Evolutionary conservation across 495 filamentous ascomycete species (phyloP), one percentile per base, ranked within the genome.

Genomic region (Penicillium robsamsonii): DNA sequence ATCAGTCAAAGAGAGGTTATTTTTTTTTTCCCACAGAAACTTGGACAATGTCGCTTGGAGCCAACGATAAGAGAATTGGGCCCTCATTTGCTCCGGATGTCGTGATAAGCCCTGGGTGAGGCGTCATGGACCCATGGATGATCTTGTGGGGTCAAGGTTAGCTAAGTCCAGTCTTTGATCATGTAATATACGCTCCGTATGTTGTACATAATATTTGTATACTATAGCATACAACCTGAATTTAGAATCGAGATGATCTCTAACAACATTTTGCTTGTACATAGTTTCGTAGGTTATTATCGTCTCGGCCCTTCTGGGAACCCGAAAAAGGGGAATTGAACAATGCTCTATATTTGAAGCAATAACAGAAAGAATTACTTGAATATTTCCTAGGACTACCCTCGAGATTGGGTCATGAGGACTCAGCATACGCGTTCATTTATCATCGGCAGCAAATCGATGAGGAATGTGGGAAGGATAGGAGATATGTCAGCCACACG

Each of bases 11-110:
- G 2, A 51, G 12, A 20, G 20, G 1, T n/a, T 25, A 2, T 13
- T 47, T 10, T 20, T 31, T 38, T 50, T 46, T 15, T 5, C 13
- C 24, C 41, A 37, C 33, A 17, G 3, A 17, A 17, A 9, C 15
- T 6, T 38, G n/a, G 35, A 15, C 31, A 15, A 35, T 35, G 31
- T 15, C 25, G 25, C 25, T 27, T 31, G 10, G 30, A 31, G 31
- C 11, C 35, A n/a, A n/a, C 3, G n/a, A 17, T 17, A 38, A 30
- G 22, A n/a, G 22, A 27, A 40, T 30, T 25, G 22, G 25, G 25
- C 18, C 24, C 50, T 63, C 38, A 70, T 68, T 66, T 65, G 69
- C 57, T 61, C 49, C 11, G 31, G 46, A 70, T 72, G 69, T 72
- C 67, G 69, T 68, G 69, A 67, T 72, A 61, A 55, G 60, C 22